Evolutionary conservation across 805 yeast genomes (phyloP).

Genomic region (Debaryomyces tyrocola): DNA sequence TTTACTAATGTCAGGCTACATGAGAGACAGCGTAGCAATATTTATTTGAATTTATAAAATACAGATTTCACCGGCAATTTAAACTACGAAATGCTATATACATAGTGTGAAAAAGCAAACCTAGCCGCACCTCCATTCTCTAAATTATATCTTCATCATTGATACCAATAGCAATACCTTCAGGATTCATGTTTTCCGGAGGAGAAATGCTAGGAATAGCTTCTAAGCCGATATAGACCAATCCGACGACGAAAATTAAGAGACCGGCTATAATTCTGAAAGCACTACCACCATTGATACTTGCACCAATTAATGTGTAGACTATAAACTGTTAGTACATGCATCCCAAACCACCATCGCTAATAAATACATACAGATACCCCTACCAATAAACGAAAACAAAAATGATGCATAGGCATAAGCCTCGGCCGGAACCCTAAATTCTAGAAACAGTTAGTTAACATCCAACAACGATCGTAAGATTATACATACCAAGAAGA

Average conservation of each 20-base stretch:
- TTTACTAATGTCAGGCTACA: too few relatives aligned
- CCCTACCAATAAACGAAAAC: conserved; percentile 75
- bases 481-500: conserved; percentile 40
- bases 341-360: not conserved
- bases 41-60: too few relatives aligned
- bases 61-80: too few relatives aligned
- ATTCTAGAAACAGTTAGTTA: conserved; percentile 31
- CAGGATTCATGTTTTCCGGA: conserved; percentile 74
- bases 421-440: conserved; percentile 58
- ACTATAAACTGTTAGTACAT: conserved; percentile 26
- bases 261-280: conserved; percentile 60
- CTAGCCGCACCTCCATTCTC: not conserved
- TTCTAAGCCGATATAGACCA: conserved; percentile 60
- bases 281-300: conserved; percentile 49
- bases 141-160: conserved; percentile 41
- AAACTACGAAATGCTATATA: not conserved
- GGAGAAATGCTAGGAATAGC: conserved; percentile 73
- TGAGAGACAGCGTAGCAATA: too few relatives aligned
- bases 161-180: conserved; percentile 37
- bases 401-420: conserved; percentile 65
- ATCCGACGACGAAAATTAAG: conserved; percentile 59
- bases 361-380: conserved; percentile 49
- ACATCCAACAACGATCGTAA: not conserved
- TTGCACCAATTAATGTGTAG: conserved; percentile 37
- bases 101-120: not conserved